A percentile compares a stretch with the other conserved stretches of the same genome.
Conservation (phyloP, 257 asterid genomes). For the Salvia miltiorrhiza region DNA sequence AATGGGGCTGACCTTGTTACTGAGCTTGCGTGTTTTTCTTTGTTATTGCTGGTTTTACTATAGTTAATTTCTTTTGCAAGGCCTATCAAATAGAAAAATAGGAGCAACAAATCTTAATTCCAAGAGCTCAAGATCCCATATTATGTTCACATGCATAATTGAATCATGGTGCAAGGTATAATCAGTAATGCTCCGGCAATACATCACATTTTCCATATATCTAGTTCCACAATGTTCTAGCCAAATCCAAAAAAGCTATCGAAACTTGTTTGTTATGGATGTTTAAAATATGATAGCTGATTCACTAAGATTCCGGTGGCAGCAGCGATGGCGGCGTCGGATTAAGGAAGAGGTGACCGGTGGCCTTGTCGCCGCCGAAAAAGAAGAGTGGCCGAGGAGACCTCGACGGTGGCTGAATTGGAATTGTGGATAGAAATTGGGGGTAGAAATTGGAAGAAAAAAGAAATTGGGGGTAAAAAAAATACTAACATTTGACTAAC, state of each 20-base stretch:
- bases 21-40: not conserved
- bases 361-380: too few species aligned
- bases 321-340: too few species aligned
- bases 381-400: too few species aligned
- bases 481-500: too few species aligned
- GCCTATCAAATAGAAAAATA: constrained; percentile 80
- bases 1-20: not conserved
- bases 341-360: too few species aligned
- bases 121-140: constrained; percentile 96
- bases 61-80: constrained; percentile 42
- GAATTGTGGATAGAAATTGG: too few species aligned
- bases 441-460: too few species aligned
- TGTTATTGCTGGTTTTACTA: not conserved
- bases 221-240: not conserved
- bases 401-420: too few species aligned
- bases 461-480: too few species aligned
- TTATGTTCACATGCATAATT: constrained; percentile 77
- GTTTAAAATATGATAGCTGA: not conserved
- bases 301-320: too few species aligned
- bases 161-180: constrained; percentile 98
- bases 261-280: not conserved
- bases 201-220: not conserved
- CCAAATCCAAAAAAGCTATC: not conserved
- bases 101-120: constrained; percentile 89
- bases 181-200: not conserved